These are phyloP conservation scores for Colletotrichum sp. DNA, from an alignment of 2,329 filamentous ascomycete species.

Conservation along the genomic window DNA sequence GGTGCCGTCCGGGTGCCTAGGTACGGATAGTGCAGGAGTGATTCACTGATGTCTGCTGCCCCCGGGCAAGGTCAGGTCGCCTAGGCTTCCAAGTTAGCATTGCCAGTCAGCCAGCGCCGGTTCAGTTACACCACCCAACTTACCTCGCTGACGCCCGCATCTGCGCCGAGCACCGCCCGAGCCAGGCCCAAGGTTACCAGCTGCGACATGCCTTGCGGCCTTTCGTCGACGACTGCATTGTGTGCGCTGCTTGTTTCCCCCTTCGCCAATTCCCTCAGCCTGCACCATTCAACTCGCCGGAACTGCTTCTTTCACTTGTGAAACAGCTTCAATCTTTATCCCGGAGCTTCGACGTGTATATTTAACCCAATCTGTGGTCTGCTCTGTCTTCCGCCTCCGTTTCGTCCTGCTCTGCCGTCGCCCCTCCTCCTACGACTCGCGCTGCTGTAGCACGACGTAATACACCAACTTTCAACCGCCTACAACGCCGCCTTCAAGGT, in stretches of 20 bases:
- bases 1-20: neutral
- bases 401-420: neutral
- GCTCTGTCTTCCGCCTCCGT: neutral
- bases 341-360: neutral
- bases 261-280: neutral
- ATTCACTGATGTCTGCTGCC: neutral
- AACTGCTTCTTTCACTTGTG: neutral
- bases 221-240: slow-evolving; percentile 3
- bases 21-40: neutral
- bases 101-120: neutral
- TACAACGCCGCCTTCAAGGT: neutral
- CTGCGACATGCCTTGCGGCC: neutral
- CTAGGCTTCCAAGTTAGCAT: neutral
- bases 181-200: slow-evolving; percentile 6
- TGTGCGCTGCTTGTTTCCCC: neutral
- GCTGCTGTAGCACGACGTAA: neutral
- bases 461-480: neutral
- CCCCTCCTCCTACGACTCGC: neutral
- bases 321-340: neutral
- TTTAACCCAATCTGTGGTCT: neutral
- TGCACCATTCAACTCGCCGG: neutral
- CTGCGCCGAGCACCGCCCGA: slow-evolving; percentile 13
- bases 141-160: slow-evolving; percentile 12
- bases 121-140: neutral
- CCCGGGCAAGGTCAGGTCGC: neutral